Conservation (phyloP, 192 early-diverging fungal species). For the Pilaira anomala region DNA sequence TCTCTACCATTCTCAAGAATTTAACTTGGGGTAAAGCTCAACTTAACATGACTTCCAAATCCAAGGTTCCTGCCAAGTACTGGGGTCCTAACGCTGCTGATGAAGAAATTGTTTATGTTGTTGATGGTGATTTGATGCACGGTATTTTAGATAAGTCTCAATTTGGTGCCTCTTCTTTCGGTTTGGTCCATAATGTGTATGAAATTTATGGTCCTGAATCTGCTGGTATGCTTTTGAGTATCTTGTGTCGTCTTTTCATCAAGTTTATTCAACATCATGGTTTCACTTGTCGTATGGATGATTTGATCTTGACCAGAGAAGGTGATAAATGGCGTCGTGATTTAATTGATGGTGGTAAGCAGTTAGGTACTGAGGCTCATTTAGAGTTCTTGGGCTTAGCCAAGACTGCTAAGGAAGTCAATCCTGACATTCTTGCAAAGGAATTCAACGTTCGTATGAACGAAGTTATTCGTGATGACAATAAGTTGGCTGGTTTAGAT, state of each 20-base stretch:
- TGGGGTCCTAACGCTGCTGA: slow-evolving; percentile 79
- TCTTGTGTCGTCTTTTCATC: slow-evolving; percentile 89
- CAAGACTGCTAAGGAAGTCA: slow-evolving; percentile 41
- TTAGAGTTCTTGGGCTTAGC: slow-evolving; percentile 68
- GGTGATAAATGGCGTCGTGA: slow-evolving; percentile 77
- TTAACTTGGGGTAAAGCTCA: slow-evolving; percentile 72
- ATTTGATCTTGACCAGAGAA: slow-evolving; percentile 81
- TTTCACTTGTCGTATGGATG: slow-evolving; percentile 98
- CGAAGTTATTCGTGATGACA: slow-evolving; percentile 83
- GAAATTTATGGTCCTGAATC: slow-evolving; percentile 88
- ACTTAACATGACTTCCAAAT: slow-evolving; percentile 86
- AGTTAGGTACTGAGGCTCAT: slow-evolving; percentile 85
- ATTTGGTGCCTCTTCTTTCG: slow-evolving; percentile 81
- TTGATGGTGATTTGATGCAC: slow-evolving; percentile 88
- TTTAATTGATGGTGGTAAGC: slow-evolving; percentile 78
- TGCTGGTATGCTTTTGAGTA: slow-evolving; percentile 89
- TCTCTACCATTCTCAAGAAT: slow-evolving; percentile 91
- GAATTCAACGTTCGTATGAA: slow-evolving; percentile 93
- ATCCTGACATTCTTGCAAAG: slow-evolving; percentile 78
- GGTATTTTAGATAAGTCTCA: slow-evolving; percentile 96
- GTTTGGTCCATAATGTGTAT: slow-evolving; percentile 92
- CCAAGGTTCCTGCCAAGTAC: slow-evolving; percentile 78
- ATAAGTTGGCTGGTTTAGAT: slow-evolving; percentile 88
- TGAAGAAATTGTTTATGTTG: slow-evolving; percentile 85
- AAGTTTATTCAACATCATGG: slow-evolving; percentile 94